A percentile compares a stretch with the other conserved stretches of the same genome.
phyloP scores from a whole-genome alignment of 2,329 filamentous ascomycete species.

The Diaporthe destruens region DNA sequence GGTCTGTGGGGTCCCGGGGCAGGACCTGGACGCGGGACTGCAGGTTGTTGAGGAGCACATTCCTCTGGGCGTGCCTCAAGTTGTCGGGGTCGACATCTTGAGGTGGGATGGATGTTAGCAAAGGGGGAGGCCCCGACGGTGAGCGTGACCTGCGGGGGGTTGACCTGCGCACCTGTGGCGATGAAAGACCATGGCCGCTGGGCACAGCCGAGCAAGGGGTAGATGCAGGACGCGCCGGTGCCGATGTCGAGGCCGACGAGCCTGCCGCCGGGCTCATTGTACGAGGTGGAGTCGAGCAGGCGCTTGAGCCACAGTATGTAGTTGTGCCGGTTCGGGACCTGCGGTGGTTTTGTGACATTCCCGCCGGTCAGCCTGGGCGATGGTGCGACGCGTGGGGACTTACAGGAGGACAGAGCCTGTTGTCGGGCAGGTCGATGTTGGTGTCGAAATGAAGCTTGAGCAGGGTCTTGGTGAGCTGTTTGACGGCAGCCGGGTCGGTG shows the following conservation, averaged over 20 bases:
- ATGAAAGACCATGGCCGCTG: constrained; percentile 81
- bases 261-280: constrained; percentile 59
- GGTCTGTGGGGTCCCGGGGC: constrained; percentile 61
- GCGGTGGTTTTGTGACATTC: neutral
- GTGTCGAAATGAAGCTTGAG: constrained; percentile 82
- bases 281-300: constrained; percentile 79
- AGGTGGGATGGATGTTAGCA: constrained; percentile 44
- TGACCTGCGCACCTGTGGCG: constrained; percentile 64
- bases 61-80: constrained; percentile 73
- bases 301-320: constrained; percentile 92
- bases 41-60: constrained; percentile 76
- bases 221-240: constrained; percentile 92
- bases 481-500: constrained; percentile 79
- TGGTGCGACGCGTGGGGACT: constrained; percentile 42
- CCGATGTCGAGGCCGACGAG: constrained; percentile 86
- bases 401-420: constrained; percentile 90
- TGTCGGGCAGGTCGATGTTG: constrained; percentile 75
- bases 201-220: constrained; percentile 82
- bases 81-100: constrained; percentile 81
- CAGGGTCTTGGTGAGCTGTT: constrained; percentile 85
- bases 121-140: neutral
- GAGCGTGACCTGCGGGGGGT: neutral
- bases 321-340: constrained; percentile 79
- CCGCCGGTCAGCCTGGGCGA: constrained; percentile 22
- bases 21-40: constrained; percentile 74